Evolutionary conservation across 129 eudicot species (phyloP), one percentile per base, ranked within the genome.

Genomic region (Chrysanthemum lavandulifolium): DNA sequence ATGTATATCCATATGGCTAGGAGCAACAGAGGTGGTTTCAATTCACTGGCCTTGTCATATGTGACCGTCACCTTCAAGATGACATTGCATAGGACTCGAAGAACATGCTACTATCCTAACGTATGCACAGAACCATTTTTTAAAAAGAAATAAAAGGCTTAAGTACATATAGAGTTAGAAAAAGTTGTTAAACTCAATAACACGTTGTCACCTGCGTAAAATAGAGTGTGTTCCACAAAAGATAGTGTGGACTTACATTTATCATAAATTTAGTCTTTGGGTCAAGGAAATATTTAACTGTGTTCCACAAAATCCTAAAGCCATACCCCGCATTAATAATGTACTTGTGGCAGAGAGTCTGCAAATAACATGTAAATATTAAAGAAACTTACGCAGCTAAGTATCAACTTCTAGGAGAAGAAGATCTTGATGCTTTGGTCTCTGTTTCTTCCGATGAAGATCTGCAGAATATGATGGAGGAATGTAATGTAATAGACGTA

Each of bases 391-490:
- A 76, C 53, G 72, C 81, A 1, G 78, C 90, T 14, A 94, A 94
- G 71, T 94, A 94, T 70, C 99, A 94, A 83, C 96, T 94, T 73
- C 99, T 97, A 0, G 99, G 96, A 54, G 99, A 94, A 23, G 25
- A 23, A 85, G 99, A 94, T 78, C 91, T 94, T 60, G 99, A 94
- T 90, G 97, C 99, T 50, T 85, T 94, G 45, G 99, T 94, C 75
- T 90, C 97, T 2, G 89, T 94, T 23, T 90, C 99, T 40, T 82
- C 86, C 19, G 93, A 90, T 75, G 99, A 94, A 78, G 99, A 94
- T 86, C 73, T 94, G 77, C 88, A 81, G 82, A 90, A 94, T 77
- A 90, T 94, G 99, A 84, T 94, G 93, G 99, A 94, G 82, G 99
- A 94, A 74, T 87, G 96, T 78, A 80, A 80, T 77, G 73, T 82